Conservation (phyloP, 805 yeast genomes). For the Wickerhamiella lipophila region DNA sequence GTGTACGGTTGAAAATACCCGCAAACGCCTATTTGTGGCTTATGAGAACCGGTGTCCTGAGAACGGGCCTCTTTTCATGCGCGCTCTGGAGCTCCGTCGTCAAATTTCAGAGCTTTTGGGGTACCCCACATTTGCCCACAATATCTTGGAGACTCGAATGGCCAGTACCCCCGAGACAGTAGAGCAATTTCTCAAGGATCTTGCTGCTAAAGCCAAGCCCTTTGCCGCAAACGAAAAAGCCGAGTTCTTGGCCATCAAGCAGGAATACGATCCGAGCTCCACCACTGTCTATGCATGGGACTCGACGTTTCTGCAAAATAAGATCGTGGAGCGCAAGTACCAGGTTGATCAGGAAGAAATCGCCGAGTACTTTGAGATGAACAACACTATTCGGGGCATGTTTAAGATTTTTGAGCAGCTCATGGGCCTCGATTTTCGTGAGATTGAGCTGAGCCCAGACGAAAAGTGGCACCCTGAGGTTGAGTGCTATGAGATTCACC, state of each 20-base stretch:
- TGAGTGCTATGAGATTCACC: slow-evolving; percentile 43
- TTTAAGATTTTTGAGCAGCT: slow-evolving; percentile 54
- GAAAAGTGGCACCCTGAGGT: slow-evolving; percentile 70
- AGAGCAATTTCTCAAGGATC: slow-evolving; percentile 46
- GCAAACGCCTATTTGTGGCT: slow-evolving; percentile 52
- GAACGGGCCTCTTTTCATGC: slow-evolving; percentile 47
- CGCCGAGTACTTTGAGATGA: slow-evolving; percentile 67
- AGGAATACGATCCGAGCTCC: slow-evolving; percentile 39
- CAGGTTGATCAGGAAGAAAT: slow-evolving; percentile 60
- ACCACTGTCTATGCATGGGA: slow-evolving; percentile 57
- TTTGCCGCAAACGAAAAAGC: slow-evolving; percentile 45
- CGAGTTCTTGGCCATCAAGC: slow-evolving; percentile 40
- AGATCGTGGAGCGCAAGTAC: slow-evolving; percentile 52
- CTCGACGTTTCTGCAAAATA: slow-evolving; percentile 49
- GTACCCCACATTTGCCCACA: slow-evolving; percentile 55
- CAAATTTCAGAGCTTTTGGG: slow-evolving; percentile 53
- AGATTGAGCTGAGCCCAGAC: slow-evolving; percentile 35
- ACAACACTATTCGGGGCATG: slow-evolving; percentile 56
- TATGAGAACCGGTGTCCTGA: slow-evolving; percentile 52
- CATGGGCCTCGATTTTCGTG: slow-evolving; percentile 54
- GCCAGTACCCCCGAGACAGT: slow-evolving; percentile 58
- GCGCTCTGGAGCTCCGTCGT: slow-evolving; percentile 50
- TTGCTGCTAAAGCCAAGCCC: slow-evolving; percentile 45
- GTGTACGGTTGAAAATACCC: slow-evolving; percentile 50
- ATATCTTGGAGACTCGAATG: slow-evolving; percentile 64